phyloP scores from a whole-genome alignment of 176 grass and related monocot species.

The Oropetium thomaeum region DNA sequence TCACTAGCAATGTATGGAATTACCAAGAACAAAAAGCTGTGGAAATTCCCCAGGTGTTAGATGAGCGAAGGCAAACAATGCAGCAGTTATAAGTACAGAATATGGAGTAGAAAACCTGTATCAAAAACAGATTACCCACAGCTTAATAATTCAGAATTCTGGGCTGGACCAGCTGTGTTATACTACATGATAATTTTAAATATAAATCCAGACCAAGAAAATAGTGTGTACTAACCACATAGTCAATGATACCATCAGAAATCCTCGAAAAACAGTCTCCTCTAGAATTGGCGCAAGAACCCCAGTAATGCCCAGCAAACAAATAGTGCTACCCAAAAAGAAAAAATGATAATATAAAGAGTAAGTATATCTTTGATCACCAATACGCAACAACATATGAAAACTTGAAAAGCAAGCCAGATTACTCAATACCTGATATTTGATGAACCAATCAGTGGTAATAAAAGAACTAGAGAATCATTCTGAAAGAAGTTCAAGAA shows the following conservation, averaged over 20 bases:
- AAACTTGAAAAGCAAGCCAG: background rate
- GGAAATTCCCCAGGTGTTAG: conserved; percentile 92
- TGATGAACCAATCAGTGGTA: conserved; percentile 89
- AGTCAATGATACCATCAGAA: conserved; percentile 86
- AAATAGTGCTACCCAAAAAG: conserved; percentile 57
- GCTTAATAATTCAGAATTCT: background rate
- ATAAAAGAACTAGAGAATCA: conserved; percentile 70
- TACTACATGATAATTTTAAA: conserved; percentile 8
- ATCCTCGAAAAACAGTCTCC: conserved; percentile 94
- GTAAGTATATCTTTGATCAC: background rate
- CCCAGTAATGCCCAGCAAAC: conserved; percentile 77
- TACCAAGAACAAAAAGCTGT: conserved; percentile 91
- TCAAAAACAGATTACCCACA: conserved; percentile 1
- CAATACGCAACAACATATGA: conserved; percentile 19
- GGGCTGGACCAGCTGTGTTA: conserved; percentile 6
- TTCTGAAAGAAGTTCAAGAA: conserved; percentile 59
- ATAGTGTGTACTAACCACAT: conserved; percentile 57
- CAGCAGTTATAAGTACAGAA: conserved; percentile 73
- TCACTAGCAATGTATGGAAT: background rate
- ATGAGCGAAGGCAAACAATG: conserved; percentile 83
- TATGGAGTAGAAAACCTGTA: conserved; percentile 84
- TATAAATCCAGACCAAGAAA: background rate
- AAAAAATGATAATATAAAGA: conserved; percentile 15
- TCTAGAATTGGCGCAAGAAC: conserved; percentile 88
- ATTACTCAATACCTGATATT: conserved; percentile 55